Evolutionary conservation across 2,329 filamentous ascomycete genomes (phyloP), one percentile per base, ranked within the genome.

Genomic region (Ophiostoma sp.): DNA sequence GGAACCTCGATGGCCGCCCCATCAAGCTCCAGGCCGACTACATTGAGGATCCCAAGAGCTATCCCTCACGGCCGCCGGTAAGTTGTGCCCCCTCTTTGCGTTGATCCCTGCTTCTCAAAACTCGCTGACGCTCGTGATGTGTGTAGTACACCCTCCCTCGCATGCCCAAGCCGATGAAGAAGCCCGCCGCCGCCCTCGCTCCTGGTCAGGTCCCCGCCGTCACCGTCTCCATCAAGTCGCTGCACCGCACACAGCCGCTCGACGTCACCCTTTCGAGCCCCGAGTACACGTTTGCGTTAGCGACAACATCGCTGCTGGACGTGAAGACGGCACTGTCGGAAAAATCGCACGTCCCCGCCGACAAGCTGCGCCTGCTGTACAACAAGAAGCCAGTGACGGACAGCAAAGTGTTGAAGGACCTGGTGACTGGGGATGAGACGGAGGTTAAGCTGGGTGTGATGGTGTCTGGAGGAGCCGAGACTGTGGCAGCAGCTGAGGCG

Each of bases 341-440:
- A 19, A 85, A 92, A 76, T 88, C 91, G 5, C 84, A 86, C 33
- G 87, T 93, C 73, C 87, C 90, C 2, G 82, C 89, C n/a, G 89
- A 91, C 52, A 97, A 97, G 85, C 89, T 98, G 80, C 94, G 95
- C 84, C 83, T 99, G 11, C 84, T 99, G 75, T 88, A 92, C 80
- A 93, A 93, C 82, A 97, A 96, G 85, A 97, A 97, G 82, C 95
- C 95, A 0, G 88, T 94, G 0, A 80, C 87, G 0, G 94, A 97
- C 79, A 89, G 87, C 77, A 96, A 95, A 84, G 90, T 92, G 0
- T 82, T 98, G 6, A 88, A 89, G 73, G 95, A 97, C 73, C 80
- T 97, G 0, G 77, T 95, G 1, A 85, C 77, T 84, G 77, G 75
- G 77, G 36, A 77, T 79, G 63, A 77, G 80, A 68, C 48, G 15